Percentiles rank a stretch among this genome's conserved stretches.
Conservation (phyloP, 2,329 filamentous ascomycete species). For the Metarhizium humberi region DNA sequence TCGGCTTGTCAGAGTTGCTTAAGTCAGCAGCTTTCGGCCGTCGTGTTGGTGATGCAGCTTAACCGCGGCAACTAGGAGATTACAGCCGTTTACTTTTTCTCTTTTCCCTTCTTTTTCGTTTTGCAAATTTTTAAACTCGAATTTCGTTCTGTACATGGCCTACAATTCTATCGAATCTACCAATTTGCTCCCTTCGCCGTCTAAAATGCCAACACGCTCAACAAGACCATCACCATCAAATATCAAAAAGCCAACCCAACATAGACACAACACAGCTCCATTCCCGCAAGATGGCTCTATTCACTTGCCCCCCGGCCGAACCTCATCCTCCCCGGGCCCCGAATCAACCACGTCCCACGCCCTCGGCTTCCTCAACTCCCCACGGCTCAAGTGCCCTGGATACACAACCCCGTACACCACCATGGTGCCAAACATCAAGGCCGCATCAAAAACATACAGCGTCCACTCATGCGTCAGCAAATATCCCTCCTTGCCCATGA, state of each 20-base stretch:
- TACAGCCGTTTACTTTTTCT: no score
- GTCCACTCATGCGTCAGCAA: constrained; percentile 29
- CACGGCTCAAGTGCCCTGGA: constrained; percentile 7
- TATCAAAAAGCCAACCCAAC: no score
- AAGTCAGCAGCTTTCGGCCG: no score
- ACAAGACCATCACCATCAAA: not conserved
- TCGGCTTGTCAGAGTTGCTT: no score
- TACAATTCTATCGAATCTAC: no score
- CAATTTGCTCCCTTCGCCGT: no score
- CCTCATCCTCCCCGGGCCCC: not conserved
- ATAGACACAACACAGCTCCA: no score
- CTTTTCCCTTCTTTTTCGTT: no score
- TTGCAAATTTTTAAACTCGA: no score
- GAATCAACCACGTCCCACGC: constrained; percentile 3
- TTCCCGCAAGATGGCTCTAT: not conserved
- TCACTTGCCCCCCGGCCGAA: not conserved
- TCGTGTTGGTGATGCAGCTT: not conserved
- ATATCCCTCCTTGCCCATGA: constrained; percentile 30
- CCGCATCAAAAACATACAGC: constrained; percentile 33
- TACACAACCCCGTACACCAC: constrained; percentile 12
- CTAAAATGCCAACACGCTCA: not conserved
- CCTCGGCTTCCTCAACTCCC: not conserved
- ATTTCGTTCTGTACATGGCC: no score
- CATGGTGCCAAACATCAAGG: constrained; percentile 15
- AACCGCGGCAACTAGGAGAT: not conserved